Conservation (phyloP, 2,329 filamentous ascomycete species). For the Cladosporium sp. region DNA sequence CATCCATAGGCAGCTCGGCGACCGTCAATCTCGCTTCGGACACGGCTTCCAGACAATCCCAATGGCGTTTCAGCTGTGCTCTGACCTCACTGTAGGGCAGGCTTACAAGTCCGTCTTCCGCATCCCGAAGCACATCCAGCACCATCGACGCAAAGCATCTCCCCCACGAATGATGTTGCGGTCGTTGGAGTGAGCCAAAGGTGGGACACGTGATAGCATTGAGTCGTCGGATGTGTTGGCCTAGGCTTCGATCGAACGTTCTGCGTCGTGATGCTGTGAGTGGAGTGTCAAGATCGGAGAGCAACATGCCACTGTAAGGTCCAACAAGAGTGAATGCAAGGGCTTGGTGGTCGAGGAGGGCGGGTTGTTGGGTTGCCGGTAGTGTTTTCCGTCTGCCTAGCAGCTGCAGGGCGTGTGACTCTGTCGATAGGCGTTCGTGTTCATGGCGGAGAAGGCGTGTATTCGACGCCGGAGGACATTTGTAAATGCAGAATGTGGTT, state of each 20-base stretch:
- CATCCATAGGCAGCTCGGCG: constrained; percentile 44
- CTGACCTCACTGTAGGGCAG: constrained; percentile 54
- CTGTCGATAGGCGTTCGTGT: constrained; percentile 36
- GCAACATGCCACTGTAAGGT: constrained; percentile 24
- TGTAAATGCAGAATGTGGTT: constrained; percentile 33
- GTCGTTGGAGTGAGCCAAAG: constrained; percentile 46
- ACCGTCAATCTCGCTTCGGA: constrained; percentile 50
- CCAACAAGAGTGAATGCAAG: constrained; percentile 26
- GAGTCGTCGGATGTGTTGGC: constrained; percentile 39
- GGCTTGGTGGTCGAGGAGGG: constrained; percentile 35
- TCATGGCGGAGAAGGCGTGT: constrained; percentile 42
- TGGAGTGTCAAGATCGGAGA: constrained; percentile 24
- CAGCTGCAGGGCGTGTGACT: constrained; percentile 36
- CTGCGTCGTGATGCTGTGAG: constrained; percentile 35
- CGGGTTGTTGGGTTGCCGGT: constrained; percentile 29
- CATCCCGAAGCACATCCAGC: constrained; percentile 52
- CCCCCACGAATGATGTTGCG: constrained; percentile 44
- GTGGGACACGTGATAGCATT: constrained; percentile 42
- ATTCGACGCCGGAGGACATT: constrained; percentile 36
- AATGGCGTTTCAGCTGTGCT: constrained; percentile 43
- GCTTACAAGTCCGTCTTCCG: constrained; percentile 55
- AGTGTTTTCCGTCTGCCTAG: constrained; percentile 34
- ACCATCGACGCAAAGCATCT: constrained; percentile 50
- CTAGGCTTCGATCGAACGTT: constrained; percentile 38
- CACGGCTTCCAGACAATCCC: constrained; percentile 46